Evolutionary conservation across 352 stramenopile genomes (phyloP), one percentile per base, ranked within the genome.

Genomic region (Phytophthora meadii): DNA sequence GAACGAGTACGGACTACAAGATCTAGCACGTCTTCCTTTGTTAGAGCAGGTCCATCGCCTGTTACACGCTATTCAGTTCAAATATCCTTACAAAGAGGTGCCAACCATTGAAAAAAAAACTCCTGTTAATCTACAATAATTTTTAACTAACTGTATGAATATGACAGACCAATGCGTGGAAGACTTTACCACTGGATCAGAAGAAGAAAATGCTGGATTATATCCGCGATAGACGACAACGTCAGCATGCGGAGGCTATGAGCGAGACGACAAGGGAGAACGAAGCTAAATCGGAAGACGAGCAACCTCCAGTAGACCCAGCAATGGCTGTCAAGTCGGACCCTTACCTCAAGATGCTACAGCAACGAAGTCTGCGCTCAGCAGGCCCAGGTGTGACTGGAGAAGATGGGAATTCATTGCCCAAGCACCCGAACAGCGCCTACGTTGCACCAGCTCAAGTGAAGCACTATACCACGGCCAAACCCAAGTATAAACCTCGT

Each of bases 71-170:
- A 95, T 95, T 49, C 77, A 93, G 68, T 67, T 77, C 47, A 73
- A 85, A 46, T 95, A 95, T 52, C 86, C 86, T 17, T 95, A 95
- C 71, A 91, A 84, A 48, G 82, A 94, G 74, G 84, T 90, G 36
- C 53, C 12, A 45, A 44, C 24, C 25, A 49, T 8, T 22, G 10
- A 52, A 46, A 22, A 45, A 52, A 46, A 22, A 45, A 1, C 39
- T 25, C 5, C 3, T 61, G 32, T 10, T 2, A 0, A 15, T 52
- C 7, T 37, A 25, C 47, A 15, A 34, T 28, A 50, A n/a, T 44
- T 2, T 2, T 27, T 19, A 10, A 7, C 14, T 63, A 27, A 44
- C 30, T 37, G 17, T 11, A 9, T 54, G 25, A 54, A 25, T 11
- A 50, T 46, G 30, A 25, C 54, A 92, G 81, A 95, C 88, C 36